Percentiles rank a stretch among this genome's conserved stretches.
These are phyloP conservation scores for Apiospora marii DNA, from an alignment of 2,329 filamentous ascomycete species.

Conservation along the genomic window DNA sequence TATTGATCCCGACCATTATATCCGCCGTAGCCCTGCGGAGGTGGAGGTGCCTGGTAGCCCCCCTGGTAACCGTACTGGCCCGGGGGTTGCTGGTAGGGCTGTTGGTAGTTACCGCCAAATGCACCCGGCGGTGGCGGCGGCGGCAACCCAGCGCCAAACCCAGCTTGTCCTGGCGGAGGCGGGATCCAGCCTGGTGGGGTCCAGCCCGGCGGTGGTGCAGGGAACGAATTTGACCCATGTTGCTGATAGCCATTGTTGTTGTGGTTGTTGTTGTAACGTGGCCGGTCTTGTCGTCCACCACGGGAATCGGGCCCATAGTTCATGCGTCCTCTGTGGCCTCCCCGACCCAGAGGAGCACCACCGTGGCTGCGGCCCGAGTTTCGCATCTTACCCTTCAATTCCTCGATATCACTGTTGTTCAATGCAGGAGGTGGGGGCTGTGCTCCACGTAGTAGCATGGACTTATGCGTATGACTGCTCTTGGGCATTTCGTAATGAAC, in stretches of 20 bases:
- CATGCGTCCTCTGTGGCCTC: constrained; percentile 39
- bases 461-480: constrained; percentile 80
- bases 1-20: constrained; percentile 37
- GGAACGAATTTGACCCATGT: constrained; percentile 33
- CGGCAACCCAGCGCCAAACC: constrained; percentile 47
- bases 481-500: constrained; percentile 87
- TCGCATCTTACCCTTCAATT: constrained; percentile 70
- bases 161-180: constrained; percentile 48
- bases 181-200: constrained; percentile 42
- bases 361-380: constrained; percentile 74
- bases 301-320: constrained; percentile 44
- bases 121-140: constrained; percentile 50
- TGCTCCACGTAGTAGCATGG: constrained; percentile 88
- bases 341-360: constrained; percentile 65
- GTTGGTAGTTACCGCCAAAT: constrained; percentile 27
- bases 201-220: constrained; percentile 43
- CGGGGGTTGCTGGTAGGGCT: not conserved
- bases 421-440: constrained; percentile 76
- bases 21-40: constrained; percentile 33
- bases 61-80: constrained; percentile 11
- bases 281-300: constrained; percentile 32
- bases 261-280: constrained; percentile 44
- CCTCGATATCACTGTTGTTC: constrained; percentile 77
- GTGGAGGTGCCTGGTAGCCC: constrained; percentile 25
- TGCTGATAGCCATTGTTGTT: constrained; percentile 39